Conservation (phyloP, 1,284 basidiomycete species). For the Apiotrichum domesticum region DNA sequence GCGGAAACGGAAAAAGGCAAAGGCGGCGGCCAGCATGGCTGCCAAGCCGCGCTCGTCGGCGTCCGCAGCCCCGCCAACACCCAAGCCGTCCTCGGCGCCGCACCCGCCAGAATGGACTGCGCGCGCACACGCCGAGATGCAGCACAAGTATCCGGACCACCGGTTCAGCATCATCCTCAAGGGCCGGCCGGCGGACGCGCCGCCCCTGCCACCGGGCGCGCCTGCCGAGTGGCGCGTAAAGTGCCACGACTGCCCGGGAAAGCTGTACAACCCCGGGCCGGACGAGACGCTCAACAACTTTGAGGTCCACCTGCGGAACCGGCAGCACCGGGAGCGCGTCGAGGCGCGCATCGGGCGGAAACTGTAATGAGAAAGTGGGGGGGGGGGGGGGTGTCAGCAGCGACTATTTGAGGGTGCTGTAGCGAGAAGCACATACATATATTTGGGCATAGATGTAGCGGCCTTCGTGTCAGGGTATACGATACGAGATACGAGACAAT, state of each 20-base stretch:
- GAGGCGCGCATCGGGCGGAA: constrained; percentile 26
- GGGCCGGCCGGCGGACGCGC: constrained; percentile 52
- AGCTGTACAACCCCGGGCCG: constrained; percentile 90
- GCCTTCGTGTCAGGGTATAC: not conserved
- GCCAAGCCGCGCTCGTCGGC: constrained; percentile 5
- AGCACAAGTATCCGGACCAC: constrained; percentile 71
- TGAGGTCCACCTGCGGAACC: constrained; percentile 81
- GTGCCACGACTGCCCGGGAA: constrained; percentile 71
- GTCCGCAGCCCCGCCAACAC: not conserved
- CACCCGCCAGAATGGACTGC: constrained; percentile 65
- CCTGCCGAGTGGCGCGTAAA: constrained; percentile 77
- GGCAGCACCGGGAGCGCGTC: constrained; percentile 61
- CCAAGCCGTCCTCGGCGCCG: constrained; percentile 5
- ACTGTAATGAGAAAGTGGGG: too few species aligned
- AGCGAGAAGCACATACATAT: not conserved
- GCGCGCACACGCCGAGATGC: constrained; percentile 59
- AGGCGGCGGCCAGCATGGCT: not conserved
- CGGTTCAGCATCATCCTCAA: constrained; percentile 67
- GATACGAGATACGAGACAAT: too few species aligned
- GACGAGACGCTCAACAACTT: constrained; percentile 86
- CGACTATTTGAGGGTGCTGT: too few species aligned
- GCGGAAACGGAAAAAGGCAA: constrained; percentile 7
- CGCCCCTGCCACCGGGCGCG: constrained; percentile 46
- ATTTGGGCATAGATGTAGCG: not conserved
- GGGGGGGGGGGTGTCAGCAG: too few species aligned